phyloP scores from a whole-genome alignment of 169 alveolate species.

The Theileria parva region DNA sequence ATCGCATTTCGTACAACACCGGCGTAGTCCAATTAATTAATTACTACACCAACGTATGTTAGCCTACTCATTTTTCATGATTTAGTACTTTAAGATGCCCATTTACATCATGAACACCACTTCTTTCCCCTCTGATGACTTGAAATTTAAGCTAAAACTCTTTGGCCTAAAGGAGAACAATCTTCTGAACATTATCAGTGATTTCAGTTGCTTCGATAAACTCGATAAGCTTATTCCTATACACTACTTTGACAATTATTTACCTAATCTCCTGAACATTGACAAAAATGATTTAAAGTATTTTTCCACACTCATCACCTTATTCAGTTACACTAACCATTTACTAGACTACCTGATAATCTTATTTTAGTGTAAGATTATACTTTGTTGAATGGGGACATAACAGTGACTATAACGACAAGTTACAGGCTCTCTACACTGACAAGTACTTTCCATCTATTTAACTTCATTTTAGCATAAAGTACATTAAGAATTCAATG shows the following conservation, averaged over 20 bases:
- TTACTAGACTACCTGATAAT: neutral
- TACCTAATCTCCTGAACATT: constrained; percentile 31
- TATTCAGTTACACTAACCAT: neutral
- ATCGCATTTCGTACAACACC: neutral
- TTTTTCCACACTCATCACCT: neutral
- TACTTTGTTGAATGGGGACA: constrained; percentile 80
- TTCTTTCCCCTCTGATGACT: neutral
- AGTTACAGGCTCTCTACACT: constrained; percentile 62
- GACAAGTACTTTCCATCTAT: constrained; percentile 27
- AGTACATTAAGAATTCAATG: constrained; percentile 47
- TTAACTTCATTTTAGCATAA: constrained; percentile 39
- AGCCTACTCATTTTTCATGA: neutral
- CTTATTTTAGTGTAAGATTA: constrained; percentile 29
- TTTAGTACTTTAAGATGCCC: constrained; percentile 9
- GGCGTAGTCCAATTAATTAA: neutral
- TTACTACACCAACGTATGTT: neutral
- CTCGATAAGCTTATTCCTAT: constrained; percentile 44
- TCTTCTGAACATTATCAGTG: constrained; percentile 22
- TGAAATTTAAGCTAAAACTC: constrained; percentile 16
- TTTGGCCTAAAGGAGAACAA: constrained; percentile 7
- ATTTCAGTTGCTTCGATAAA: constrained; percentile 9
- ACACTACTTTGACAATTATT: constrained; percentile 52
- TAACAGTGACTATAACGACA: constrained; percentile 59
- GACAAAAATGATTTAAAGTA: constrained; percentile 7
- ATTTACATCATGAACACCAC: neutral